Evolutionary conservation across 2,329 filamentous ascomycete genomes (phyloP), one percentile per base, ranked within the genome.

Genomic region (Aspergillus niger): DNA sequence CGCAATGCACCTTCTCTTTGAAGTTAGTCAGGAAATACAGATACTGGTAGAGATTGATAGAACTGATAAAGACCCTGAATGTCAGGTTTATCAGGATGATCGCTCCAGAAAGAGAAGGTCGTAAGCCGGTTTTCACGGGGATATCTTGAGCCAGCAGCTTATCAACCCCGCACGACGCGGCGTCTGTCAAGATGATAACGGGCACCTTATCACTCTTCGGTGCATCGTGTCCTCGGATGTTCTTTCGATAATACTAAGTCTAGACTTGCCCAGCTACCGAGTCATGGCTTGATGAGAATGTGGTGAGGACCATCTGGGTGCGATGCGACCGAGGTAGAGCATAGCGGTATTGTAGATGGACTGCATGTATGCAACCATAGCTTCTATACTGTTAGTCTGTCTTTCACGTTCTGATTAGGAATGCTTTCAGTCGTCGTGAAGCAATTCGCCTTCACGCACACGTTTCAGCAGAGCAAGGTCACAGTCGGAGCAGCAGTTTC

Each of bases 101-200:
- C 24, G 22, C 30, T 30, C 55, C 55, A 5, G 15, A 51, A 57
- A 36, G 24, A 57, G 55, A 51, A 57, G 55, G 47, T 57, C 13
- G 47, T 30, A 50, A 43, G n/a, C 13, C 24, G 6, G 43, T 11
- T 48, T 28, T 32, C 39, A 28, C 11, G 10, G 43, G 28, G 20
- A 55, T 32, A 38, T 38, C 39, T 20, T 20, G n/a, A n/a, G 39
- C 15, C 8, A 28, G 38, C 20, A 32, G 17, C 55, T 58, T 58
- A 58, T 58, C 55, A 52, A 51, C 55, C 55, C 55, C 55, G 55
- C 47, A 51, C 55, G 24, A 52, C 47, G 17, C 41, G 47, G 26
- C 26, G 6, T 44, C 15, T 49, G 26, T 8, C 47, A 26, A 49
- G 47, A 44, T 55, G 32, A 36, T 43, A 20, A 7, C 36, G 13